Evolutionary conservation across 768 basidiomycete species (phyloP).

Genomic region (Leccinellum albellum): DNA sequence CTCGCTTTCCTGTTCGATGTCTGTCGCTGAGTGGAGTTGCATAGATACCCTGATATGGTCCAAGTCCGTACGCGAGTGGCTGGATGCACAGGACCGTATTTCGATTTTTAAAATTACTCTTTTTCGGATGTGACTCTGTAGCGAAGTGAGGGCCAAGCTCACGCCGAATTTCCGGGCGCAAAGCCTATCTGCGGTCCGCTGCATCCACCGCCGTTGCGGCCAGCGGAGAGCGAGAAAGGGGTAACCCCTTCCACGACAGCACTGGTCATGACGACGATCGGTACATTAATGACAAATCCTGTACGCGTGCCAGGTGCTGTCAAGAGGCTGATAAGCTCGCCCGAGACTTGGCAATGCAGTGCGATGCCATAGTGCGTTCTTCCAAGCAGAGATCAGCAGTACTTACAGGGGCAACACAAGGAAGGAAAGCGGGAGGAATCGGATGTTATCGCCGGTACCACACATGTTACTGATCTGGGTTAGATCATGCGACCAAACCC

Average conservation of each 20-base stretch:
- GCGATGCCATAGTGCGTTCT: background rate
- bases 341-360: background rate
- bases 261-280: background rate
- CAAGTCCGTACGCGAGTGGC: constrained; percentile 1
- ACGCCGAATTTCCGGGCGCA: constrained; percentile 1
- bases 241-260: background rate
- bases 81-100: background rate
- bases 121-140: background rate
- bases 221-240: background rate
- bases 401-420: background rate
- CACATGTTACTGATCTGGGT: background rate
- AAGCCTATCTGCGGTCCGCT: constrained; percentile 1
- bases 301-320: background rate
- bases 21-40: background rate
- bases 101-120: background rate
- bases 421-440: background rate
- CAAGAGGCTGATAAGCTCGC: background rate
- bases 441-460: constrained; percentile 1
- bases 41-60: constrained; percentile 8
- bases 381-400: background rate
- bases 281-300: constrained; percentile 5
- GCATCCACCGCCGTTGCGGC: constrained; percentile 2
- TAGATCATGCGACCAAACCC: background rate
- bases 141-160: constrained; percentile 23
- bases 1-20: background rate